A percentile compares a stretch with the other conserved stretches of the same genome.
Conservation (phyloP, 108 stramenopile species). For the Fragilariopsis cylindrus region DNA sequence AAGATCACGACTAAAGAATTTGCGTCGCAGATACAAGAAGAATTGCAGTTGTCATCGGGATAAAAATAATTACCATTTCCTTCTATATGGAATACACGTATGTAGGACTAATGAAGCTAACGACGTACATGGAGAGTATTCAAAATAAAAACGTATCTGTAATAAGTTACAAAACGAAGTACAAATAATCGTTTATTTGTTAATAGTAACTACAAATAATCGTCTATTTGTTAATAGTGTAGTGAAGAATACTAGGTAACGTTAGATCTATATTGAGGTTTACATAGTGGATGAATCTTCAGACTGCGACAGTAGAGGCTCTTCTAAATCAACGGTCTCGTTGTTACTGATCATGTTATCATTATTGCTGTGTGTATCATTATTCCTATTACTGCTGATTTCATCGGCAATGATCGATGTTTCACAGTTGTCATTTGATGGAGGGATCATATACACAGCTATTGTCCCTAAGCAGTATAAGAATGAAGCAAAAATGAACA, state of each 20-base stretch:
- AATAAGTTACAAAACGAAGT: too few species aligned
- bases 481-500: constrained; percentile 73
- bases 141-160: too few species aligned
- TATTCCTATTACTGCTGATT: background rate
- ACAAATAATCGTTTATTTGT: too few species aligned
- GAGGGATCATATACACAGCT: constrained; percentile 36
- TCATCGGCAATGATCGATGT: background rate
- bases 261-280: background rate
- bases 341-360: background rate
- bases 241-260: too few species aligned
- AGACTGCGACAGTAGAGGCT: constrained; percentile 5
- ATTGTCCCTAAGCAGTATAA: constrained; percentile 65
- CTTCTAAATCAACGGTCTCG: background rate
- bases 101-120: too few species aligned
- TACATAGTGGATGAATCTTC: constrained; percentile 3
- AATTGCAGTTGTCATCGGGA: too few species aligned
- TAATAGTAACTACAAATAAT: too few species aligned
- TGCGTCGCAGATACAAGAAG: background rate
- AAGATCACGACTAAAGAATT: constrained; percentile 12
- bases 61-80: too few species aligned
- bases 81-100: too few species aligned
- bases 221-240: too few species aligned
- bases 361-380: background rate
- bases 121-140: too few species aligned
- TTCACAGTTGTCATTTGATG: background rate